phyloP scores from a whole-genome alignment of 1,284 basidiomycete species.

The Pyrrhoderma lamaoense region DNA sequence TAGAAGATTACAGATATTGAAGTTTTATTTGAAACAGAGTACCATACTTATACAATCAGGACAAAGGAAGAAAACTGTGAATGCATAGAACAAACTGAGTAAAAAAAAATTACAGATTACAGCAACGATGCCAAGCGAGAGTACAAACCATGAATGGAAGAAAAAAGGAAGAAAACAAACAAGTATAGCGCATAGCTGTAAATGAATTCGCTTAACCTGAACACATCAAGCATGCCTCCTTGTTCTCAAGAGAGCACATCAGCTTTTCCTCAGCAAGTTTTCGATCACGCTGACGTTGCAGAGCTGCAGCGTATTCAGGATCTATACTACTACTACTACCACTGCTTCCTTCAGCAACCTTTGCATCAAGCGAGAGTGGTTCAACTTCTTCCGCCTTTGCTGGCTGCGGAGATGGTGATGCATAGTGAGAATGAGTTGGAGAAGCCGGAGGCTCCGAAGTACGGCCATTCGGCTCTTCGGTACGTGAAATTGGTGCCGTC shows the following conservation, averaged over 20 bases:
- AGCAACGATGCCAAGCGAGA: no score
- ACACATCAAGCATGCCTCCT: slow-evolving; percentile 83
- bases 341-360: slow-evolving; percentile 38
- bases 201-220: slow-evolving; percentile 47
- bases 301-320: slow-evolving; percentile 78
- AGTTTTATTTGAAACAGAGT: no score
- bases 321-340: slow-evolving; percentile 30
- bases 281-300: slow-evolving; percentile 64
- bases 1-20: no score
- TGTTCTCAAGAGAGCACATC: slow-evolving; percentile 82
- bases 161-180: background rate
- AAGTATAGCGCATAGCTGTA: background rate
- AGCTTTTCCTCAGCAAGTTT: slow-evolving; percentile 79
- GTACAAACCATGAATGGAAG: background rate
- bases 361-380: slow-evolving; percentile 31
- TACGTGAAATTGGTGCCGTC: slow-evolving; percentile 17
- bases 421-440: slow-evolving; percentile 20
- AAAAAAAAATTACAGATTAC: no score
- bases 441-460: slow-evolving; percentile 17
- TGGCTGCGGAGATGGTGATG: slow-evolving; percentile 15
- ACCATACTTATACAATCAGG: no score
- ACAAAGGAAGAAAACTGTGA: no score
- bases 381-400: slow-evolving; percentile 22
- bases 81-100: no score
- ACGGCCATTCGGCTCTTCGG: slow-evolving; percentile 16